A percentile compares a stretch with the other conserved stretches of the same genome.
phyloP scores from a whole-genome alignment of 2,329 filamentous ascomycete genomes.

The Fusarium sp. region DNA sequence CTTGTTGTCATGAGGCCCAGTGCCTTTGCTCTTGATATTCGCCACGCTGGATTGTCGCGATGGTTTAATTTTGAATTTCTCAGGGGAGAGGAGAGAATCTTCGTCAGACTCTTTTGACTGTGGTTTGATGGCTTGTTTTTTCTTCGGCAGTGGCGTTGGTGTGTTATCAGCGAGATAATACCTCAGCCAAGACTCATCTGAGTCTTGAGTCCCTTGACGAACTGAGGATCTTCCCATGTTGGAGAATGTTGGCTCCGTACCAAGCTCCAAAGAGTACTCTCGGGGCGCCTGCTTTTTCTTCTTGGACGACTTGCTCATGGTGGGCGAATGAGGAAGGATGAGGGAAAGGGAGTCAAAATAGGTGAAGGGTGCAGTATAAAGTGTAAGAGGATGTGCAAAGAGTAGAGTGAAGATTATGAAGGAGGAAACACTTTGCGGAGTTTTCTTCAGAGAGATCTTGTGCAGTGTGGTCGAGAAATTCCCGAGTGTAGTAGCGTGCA shows the following conservation, averaged over 20 bases:
- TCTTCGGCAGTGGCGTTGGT: not conserved
- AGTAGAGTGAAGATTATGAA: rapidly evolving
- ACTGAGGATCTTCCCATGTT: not conserved
- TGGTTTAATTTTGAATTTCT: not conserved
- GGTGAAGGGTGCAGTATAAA: no score
- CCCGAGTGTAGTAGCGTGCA: not conserved
- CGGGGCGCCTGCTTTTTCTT: not conserved
- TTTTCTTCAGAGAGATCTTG: not conserved
- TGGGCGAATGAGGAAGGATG: not conserved
- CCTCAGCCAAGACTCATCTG: not conserved
- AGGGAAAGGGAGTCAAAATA: no score
- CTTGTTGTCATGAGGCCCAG: conserved; percentile 21
- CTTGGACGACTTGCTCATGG: conserved; percentile 2
- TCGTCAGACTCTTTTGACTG: no score
- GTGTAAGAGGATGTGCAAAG: not conserved
- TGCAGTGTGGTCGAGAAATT: not conserved
- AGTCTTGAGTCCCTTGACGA: not conserved
- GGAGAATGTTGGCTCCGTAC: rapidly evolving
- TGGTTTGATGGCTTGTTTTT: not conserved
- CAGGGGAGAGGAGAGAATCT: not conserved
- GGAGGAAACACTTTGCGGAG: rapidly evolving
- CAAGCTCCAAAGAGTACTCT: not conserved
- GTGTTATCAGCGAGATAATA: not conserved
- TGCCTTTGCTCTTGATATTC: not conserved
- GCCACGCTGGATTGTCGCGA: not conserved